Conservation (phyloP, 2,329 filamentous ascomycete genomes). For the Alternaria sp. region DNA sequence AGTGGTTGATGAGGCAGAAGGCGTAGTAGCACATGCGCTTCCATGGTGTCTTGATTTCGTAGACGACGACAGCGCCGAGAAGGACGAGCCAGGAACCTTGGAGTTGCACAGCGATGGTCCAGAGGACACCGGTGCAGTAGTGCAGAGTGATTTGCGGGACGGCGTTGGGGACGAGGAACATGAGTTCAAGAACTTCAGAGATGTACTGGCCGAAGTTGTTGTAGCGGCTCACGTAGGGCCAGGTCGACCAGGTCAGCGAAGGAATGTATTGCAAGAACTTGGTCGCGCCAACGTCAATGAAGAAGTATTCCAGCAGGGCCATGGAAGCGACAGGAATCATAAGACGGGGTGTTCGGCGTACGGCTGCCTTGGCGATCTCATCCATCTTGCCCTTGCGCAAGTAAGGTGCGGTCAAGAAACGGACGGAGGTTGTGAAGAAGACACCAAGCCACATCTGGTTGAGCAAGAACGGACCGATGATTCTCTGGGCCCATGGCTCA, state of each 20-base stretch:
- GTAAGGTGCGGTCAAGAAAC: slow-evolving; percentile 54
- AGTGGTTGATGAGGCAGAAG: slow-evolving; percentile 53
- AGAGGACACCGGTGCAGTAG: slow-evolving; percentile 58
- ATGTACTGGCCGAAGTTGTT: slow-evolving; percentile 53
- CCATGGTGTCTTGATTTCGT: slow-evolving; percentile 54
- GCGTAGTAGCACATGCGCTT: slow-evolving; percentile 56
- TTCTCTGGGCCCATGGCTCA: slow-evolving; percentile 51
- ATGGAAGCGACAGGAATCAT: slow-evolving; percentile 55
- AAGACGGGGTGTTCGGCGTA: slow-evolving; percentile 54
- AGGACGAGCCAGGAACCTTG: slow-evolving; percentile 56
- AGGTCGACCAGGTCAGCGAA: slow-evolving; percentile 56
- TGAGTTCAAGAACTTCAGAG: slow-evolving; percentile 53
- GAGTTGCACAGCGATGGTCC: slow-evolving; percentile 58
- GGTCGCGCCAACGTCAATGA: slow-evolving; percentile 54
- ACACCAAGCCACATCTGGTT: slow-evolving; percentile 57
- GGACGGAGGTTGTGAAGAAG: slow-evolving; percentile 57
- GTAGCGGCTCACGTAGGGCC: slow-evolving; percentile 54
- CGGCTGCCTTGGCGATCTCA: slow-evolving; percentile 53
- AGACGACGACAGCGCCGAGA: slow-evolving; percentile 52
- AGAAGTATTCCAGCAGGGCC: slow-evolving; percentile 55
- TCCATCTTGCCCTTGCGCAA: slow-evolving; percentile 52
- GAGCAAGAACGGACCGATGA: slow-evolving; percentile 53
- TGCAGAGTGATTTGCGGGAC: slow-evolving; percentile 56
- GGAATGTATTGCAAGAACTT: slow-evolving; percentile 54
- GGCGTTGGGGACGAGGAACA: slow-evolving; percentile 57